Evolutionary conservation across 2,329 filamentous ascomycete species (phyloP).

Genomic region (Xylariaceae sp.): DNA sequence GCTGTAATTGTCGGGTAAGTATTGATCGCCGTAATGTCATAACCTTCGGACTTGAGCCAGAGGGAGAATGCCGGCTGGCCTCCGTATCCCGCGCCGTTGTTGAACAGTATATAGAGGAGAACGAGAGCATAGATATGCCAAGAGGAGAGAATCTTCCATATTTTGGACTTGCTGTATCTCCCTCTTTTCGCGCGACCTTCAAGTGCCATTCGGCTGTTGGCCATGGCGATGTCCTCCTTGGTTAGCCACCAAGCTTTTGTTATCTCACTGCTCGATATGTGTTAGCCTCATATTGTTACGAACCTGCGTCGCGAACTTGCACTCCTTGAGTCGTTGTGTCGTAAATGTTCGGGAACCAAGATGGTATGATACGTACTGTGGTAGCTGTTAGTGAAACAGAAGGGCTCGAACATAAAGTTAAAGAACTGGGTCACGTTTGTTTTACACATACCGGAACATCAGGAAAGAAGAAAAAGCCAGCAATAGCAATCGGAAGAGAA

Average conservation of each 20-base stretch:
- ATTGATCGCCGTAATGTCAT: constrained; percentile 37
- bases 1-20: constrained; percentile 57
- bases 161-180: constrained; percentile 42
- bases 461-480: constrained; percentile 43
- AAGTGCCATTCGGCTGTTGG: constrained; percentile 38
- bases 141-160: constrained; percentile 57
- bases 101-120: constrained; percentile 60
- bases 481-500: constrained; percentile 47
- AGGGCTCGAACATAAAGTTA: no score
- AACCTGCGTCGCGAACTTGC: no score
- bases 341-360: no score
- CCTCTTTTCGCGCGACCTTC: constrained; percentile 43
- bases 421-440: no score
- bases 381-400: no score
- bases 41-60: constrained; percentile 44
- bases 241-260: constrained; percentile 37
- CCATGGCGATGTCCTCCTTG: constrained; percentile 35
- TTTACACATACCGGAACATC: no score
- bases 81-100: constrained; percentile 49
- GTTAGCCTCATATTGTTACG: no score
- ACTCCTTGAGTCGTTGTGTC: no score
- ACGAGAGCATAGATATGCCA: constrained; percentile 63
- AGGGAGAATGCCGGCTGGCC: constrained; percentile 53
- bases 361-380: no score
- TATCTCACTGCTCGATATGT: no score